These are phyloP conservation scores for Dipteronia sinensis DNA, from an alignment of 345 rosid genomes.

Conservation along the genomic window DNA sequence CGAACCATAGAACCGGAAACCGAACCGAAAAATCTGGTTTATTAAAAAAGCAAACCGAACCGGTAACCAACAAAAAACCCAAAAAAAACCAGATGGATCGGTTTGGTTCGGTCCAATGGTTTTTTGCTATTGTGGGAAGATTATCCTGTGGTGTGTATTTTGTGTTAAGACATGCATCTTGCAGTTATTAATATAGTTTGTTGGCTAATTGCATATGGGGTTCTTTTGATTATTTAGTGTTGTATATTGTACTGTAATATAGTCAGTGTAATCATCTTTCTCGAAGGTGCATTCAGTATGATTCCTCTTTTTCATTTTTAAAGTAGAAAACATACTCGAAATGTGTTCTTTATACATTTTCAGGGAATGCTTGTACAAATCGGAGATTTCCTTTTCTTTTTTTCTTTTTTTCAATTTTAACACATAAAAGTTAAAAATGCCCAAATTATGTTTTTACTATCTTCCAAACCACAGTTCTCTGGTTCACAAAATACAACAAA, in stretches of 20 bases:
- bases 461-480: not conserved
- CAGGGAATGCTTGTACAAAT: not conserved
- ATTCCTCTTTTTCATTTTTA: not conserved
- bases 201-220: not conserved
- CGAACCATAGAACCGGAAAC: no score
- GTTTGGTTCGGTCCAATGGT: no score
- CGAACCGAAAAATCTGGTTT: no score
- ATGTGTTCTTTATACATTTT: not conserved
- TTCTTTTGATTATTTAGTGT: conserved; percentile 8
- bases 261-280: not conserved
- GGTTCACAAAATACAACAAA: not conserved
- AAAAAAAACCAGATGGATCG: no score
- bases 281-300: not conserved
- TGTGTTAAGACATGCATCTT: not conserved
- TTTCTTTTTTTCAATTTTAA: not conserved
- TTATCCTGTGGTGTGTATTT: not conserved
- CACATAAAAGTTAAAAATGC: not conserved
- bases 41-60: no score
- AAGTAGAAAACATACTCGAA: not conserved
- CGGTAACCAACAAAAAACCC: no score
- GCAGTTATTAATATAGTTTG: not conserved
- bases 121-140: no score
- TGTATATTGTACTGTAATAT: not conserved
- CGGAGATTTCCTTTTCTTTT: no score
- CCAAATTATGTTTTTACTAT: no score